These are phyloP conservation scores for Hypoxylon sp. DNA, from an alignment of 2,329 filamentous ascomycete genomes.

Conservation along the genomic window DNA sequence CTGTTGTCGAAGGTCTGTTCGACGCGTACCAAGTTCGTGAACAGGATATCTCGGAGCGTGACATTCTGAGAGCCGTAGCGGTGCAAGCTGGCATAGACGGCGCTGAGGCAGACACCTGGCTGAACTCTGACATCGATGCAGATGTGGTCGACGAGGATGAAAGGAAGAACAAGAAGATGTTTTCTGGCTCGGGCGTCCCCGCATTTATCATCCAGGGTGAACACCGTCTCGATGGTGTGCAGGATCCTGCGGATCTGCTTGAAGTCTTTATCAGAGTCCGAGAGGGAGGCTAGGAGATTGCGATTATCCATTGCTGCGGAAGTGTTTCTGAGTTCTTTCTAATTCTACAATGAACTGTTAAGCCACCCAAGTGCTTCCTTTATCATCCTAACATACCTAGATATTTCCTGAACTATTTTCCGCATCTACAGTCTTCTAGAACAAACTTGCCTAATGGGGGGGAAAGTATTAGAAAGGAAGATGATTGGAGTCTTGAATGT, in stretches of 20 bases:
- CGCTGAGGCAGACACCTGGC: conserved; percentile 27
- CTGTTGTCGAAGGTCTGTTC: conserved; percentile 23
- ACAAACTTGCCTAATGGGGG: no score
- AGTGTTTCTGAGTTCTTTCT: no score
- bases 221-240: conserved; percentile 30
- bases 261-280: conserved; percentile 24
- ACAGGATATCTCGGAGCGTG: conserved; percentile 36
- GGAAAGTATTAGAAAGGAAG: no score
- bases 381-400: no score
- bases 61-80: conserved; percentile 30
- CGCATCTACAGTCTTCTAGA: no score
- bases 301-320: no score
- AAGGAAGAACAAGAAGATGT: conserved; percentile 13
- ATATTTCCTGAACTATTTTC: no score
- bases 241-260: conserved; percentile 28
- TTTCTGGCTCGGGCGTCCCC: conserved; percentile 32
- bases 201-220: conserved; percentile 32
- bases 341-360: no score
- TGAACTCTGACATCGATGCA: conserved; percentile 34
- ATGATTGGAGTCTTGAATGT: no score
- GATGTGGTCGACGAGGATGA: conserved; percentile 43
- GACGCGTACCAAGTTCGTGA: conserved; percentile 35
- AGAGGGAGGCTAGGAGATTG: not conserved
- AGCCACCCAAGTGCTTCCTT: no score
- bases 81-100: conserved; percentile 32